A percentile compares a stretch with the other conserved stretches of the same genome.
Evolutionary conservation across 148 eudicot genomes (phyloP).

Genomic region (Mesembryanthemum crystallinum): DNA sequence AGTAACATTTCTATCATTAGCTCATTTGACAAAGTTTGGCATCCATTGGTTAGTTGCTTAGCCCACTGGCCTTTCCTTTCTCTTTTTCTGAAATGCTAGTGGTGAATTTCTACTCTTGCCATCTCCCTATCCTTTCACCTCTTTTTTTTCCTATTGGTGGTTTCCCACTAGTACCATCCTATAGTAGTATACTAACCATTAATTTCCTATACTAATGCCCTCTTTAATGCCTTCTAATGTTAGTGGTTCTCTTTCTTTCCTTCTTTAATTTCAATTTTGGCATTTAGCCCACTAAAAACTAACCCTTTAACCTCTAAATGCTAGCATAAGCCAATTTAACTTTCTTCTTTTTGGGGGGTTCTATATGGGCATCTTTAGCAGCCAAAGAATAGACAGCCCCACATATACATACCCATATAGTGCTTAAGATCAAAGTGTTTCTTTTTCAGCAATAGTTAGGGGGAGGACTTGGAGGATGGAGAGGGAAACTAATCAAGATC

Average conservation of each 20-base stretch:
- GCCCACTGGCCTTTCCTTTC: slow-evolving; percentile 38
- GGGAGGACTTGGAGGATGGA: slow-evolving; percentile 19
- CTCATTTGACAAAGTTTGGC: slow-evolving; percentile 39
- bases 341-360: slow-evolving; percentile 13
- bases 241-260: slow-evolving; percentile 39
- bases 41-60: slow-evolving; percentile 40
- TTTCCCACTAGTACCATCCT: slow-evolving; percentile 33
- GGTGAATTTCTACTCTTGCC: slow-evolving; percentile 31
- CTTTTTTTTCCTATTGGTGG: slow-evolving; percentile 25
- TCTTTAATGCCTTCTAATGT: slow-evolving; percentile 36
- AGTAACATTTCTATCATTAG: slow-evolving; percentile 30
- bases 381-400: slow-evolving; percentile 17
- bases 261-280: slow-evolving; percentile 28
- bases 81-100: slow-evolving; percentile 40
- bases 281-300: slow-evolving; percentile 32
- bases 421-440: slow-evolving; percentile 12
- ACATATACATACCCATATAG: slow-evolving; percentile 25
- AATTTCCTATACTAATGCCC: slow-evolving; percentile 22
- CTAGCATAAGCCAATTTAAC: slow-evolving; percentile 31
- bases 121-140: slow-evolving; percentile 2
- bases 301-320: slow-evolving; percentile 31
- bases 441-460: neutral
- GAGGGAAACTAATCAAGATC: slow-evolving; percentile 30
- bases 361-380: slow-evolving; percentile 31
- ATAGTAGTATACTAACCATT: slow-evolving; percentile 16